Base-by-base conservation (phyloP, 164 flowering plant species). In the Umbellularia californica region DNA sequence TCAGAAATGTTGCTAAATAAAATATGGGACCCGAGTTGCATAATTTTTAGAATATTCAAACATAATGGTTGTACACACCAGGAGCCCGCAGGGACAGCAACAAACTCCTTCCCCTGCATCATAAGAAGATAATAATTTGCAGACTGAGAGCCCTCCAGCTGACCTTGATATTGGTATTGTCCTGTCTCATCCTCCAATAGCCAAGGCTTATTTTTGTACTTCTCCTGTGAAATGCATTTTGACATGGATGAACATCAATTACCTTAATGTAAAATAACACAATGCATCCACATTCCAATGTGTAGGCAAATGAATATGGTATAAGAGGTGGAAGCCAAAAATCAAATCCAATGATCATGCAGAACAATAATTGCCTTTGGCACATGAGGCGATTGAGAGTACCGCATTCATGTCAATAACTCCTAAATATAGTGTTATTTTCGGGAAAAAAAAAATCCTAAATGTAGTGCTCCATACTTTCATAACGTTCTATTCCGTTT, bases 41-140 rank as follows among this genome's bases (percentile, higher is more conserved):
- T 68, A 62, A 33, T 0, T 64, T 0, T 64, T 68, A 1, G 11
- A 50, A 58, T 14, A 58, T 33, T 27, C 23, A 35, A 33, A 3
- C 12, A 22, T 74, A 47, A 28, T 74, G 64, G 62, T 33, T 63
- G 62, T 50, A 28, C 85, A 77, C 89, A 93, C 99, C 97, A 95
- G 55, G 97, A 95, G 73, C 94, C 98, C 78, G 99, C 99, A 76
- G 99, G 99, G 70, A 92, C 89, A 50, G 98, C 99, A 77, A 84
- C 84, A 85, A 92, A 95, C 77, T 95, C 99, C 84, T 88, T 93
- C 62, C 91, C 93, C 76, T 93, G 94, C 87, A 84, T 65, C 90
- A 91, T 82, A 69, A 95, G 83, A 25, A 95, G 85, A 78, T 92
- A 95, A 82, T 93, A 95, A 58, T 87, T 88, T 51, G 99, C 97